phyloP scores from a whole-genome alignment of 1,284 basidiomycete genomes.

The Trametes versicolor region DNA sequence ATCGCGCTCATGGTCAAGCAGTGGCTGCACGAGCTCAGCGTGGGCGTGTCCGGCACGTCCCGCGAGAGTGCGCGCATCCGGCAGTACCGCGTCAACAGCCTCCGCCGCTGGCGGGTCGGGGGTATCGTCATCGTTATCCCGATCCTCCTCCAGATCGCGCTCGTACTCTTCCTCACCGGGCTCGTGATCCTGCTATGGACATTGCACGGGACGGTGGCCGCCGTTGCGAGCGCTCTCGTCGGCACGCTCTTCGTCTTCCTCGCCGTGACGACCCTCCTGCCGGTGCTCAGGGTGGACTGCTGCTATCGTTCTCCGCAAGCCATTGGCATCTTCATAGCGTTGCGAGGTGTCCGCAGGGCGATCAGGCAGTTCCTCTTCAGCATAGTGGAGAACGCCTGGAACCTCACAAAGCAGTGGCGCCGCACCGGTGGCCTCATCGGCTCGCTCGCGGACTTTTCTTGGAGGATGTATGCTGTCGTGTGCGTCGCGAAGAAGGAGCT shows the following conservation, averaged over 20 bases:
- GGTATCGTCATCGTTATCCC: constrained; percentile 26
- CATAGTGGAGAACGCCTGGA: constrained; percentile 12
- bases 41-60: constrained; percentile 21
- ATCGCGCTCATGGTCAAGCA: constrained; percentile 31
- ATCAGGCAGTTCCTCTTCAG: neutral
- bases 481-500: constrained; percentile 22
- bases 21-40: constrained; percentile 31
- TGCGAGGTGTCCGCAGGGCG: constrained; percentile 8
- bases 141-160: constrained; percentile 27
- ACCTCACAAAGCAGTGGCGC: constrained; percentile 18
- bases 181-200: constrained; percentile 30
- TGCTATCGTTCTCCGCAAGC: constrained; percentile 28
- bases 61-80: constrained; percentile 22
- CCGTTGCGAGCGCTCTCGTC: constrained; percentile 22
- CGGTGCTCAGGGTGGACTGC: constrained; percentile 23
- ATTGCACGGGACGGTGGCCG: constrained; percentile 25
- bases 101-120: constrained; percentile 24
- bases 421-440: constrained; percentile 16
- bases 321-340: constrained; percentile 24
- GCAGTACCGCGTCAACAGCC: constrained; percentile 26
- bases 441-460: constrained; percentile 16
- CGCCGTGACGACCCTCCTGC: constrained; percentile 21
- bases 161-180: constrained; percentile 31
- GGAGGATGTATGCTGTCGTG: constrained; percentile 15
- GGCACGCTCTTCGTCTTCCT: constrained; percentile 22